Base-by-base conservation (phyloP, 805 yeast genomes). In the Geotrichum ghanense region DNA sequence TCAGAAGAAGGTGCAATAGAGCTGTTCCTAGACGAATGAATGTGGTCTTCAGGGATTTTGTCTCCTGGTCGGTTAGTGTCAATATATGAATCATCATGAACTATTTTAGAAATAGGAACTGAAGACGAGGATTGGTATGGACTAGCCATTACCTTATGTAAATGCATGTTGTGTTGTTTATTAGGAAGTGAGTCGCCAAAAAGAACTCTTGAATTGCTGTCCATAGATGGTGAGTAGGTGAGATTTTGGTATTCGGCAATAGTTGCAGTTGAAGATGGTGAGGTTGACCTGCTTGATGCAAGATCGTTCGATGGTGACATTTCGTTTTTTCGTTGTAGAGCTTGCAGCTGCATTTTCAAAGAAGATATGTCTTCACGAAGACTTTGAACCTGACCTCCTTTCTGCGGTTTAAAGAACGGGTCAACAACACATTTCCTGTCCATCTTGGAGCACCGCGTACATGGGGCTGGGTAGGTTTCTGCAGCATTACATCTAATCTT, bases 401-500 rank as follows among this genome's bases (percentile, higher is more conserved):
- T 88, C 55, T 85, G 81, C 3, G 97, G 96, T 57, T 88, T 74
- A 63, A 87, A 89, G 55, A 81, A 81, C 1, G 96, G 96, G 63
- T 89, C 95, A 21, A 89, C 84, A 55, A 83, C 90, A 67, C 97
- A 89, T 48, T 72, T 74, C 34, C 87, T 68, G 2, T 78, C 81
- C 84, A 84, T 82, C 58, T 83, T 72, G 45, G 78, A 81, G 65
- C 97, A 89, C 50, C 95, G 65, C 16, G 82, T 74, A 62, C 97
- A 89, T 0, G 95, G 83, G 4, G 70, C 68, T 0, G 96, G 96
- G 53, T 75, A 83, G 51, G 81, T 77, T 20, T 83, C 89, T 2
- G 86, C 75, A 1, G 97, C 97, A 60, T 89, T 86, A 65, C 97
- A 89, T 60, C 83, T 83, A 62, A 89, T 87, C 64, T 89, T 89